These are phyloP conservation scores for Coemansia nantahalensis DNA, from an alignment of 192 early-diverging fungal species.

Conservation along the genomic window DNA sequence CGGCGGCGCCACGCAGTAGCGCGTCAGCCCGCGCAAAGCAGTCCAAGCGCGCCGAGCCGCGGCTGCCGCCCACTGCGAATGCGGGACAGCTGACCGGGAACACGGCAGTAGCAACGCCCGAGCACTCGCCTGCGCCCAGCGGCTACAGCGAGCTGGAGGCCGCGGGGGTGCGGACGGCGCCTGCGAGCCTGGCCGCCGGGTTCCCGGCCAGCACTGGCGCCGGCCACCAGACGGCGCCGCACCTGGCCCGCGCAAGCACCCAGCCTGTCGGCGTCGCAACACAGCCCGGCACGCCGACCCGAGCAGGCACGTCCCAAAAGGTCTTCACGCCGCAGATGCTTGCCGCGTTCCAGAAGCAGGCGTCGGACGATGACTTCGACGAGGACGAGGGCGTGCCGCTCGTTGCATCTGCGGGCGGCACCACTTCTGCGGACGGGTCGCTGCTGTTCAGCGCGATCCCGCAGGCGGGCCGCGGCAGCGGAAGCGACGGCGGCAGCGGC, in stretches of 20 bases:
- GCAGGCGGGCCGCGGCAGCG: neutral
- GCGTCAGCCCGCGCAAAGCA: neutral
- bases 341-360: slow-evolving; percentile 30
- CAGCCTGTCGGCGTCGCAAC: slow-evolving; percentile 29
- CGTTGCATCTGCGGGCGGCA: too few species aligned
- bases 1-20: neutral
- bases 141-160: too few species aligned
- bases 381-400: too few species aligned
- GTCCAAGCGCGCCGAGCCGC: neutral
- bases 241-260: slow-evolving; percentile 31
- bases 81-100: slow-evolving; percentile 23
- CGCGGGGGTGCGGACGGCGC: neutral
- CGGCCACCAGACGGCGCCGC: slow-evolving; percentile 1
- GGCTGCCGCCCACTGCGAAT: too few species aligned
- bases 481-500: neutral
- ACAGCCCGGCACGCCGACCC: slow-evolving; percentile 29
- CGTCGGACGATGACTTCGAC: slow-evolving; percentile 20
- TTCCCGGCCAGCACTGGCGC: neutral
- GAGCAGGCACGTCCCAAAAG: slow-evolving; percentile 37
- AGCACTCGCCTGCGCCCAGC: slow-evolving; percentile 18
- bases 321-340: slow-evolving; percentile 49
- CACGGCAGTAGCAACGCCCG: slow-evolving; percentile 43
- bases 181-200: neutral
- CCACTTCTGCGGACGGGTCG: slow-evolving; percentile 8
- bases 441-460: slow-evolving; percentile 8